These are phyloP conservation scores for Borealophlyctis nickersoniae DNA, from an alignment of 192 early-diverging fungal species.

Conservation along the genomic window DNA sequence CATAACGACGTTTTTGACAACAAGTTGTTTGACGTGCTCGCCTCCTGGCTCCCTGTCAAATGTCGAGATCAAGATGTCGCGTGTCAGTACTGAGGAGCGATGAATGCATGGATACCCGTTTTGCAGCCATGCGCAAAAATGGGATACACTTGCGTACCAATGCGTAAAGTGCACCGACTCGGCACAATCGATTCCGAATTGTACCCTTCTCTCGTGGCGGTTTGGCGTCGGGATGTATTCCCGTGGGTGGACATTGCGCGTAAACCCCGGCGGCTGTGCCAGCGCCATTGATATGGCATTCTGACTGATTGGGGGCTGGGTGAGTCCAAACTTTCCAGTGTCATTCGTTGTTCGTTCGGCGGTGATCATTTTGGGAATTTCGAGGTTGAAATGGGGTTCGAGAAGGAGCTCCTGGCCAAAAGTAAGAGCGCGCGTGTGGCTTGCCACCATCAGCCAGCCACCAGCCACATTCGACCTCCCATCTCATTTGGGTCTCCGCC, in stretches of 20 bases:
- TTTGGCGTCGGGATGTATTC: constrained; percentile 32
- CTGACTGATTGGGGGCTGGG: too few species aligned
- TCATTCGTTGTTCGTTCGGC: too few species aligned
- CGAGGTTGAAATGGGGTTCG: too few species aligned
- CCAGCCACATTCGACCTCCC: too few species aligned
- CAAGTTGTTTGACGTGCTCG: constrained; percentile 48
- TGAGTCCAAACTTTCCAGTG: too few species aligned
- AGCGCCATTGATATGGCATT: too few species aligned
- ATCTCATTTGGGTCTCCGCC: too few species aligned
- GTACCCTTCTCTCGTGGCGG: constrained; percentile 30
- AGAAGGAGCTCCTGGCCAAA: too few species aligned
- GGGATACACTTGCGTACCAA: constrained; percentile 27
- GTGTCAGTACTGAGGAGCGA: background rate
- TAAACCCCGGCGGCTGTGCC: background rate
- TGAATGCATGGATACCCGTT: constrained; percentile 1
- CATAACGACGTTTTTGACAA: constrained; percentile 58
- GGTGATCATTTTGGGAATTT: too few species aligned
- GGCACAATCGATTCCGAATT: constrained; percentile 54
- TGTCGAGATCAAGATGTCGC: background rate
- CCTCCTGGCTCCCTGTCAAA: constrained; percentile 54
- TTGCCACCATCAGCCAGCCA: too few species aligned
- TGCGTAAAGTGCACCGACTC: constrained; percentile 53
- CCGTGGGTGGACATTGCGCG: background rate
- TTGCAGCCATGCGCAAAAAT: background rate
- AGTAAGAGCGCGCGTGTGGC: too few species aligned